Percentiles rank a stretch among this genome's conserved stretches.
Evolutionary conservation across 116 monocot species (phyloP).

Genomic region (Zostera marina): DNA sequence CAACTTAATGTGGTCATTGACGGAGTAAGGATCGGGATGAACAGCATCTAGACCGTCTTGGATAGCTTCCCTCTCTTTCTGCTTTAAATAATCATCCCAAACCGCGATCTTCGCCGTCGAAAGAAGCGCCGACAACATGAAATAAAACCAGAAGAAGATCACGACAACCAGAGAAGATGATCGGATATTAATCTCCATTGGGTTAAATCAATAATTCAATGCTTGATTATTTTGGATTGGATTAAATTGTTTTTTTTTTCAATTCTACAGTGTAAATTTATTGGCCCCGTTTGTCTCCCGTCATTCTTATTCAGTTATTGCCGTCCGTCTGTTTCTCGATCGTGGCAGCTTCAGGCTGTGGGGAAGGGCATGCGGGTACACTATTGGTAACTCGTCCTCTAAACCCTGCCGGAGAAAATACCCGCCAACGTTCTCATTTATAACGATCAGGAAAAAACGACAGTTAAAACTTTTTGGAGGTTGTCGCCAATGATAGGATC

Average conservation of each 20-base stretch:
- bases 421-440: neutral
- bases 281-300: no score
- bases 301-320: no score
- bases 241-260: no score
- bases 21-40: slow-evolving; percentile 25
- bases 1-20: slow-evolving; percentile 24
- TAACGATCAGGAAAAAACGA: neutral
- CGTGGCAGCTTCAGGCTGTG: neutral
- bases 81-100: slow-evolving; percentile 38
- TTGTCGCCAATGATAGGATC: neutral
- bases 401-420: neutral
- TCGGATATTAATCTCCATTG: neutral
- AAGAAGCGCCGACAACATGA: slow-evolving; percentile 6
- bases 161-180: neutral
- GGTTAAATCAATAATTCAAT: neutral
- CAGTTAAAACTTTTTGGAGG: no score
- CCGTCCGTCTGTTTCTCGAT: neutral
- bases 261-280: no score
- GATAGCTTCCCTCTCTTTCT: slow-evolving; percentile 15
- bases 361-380: neutral
- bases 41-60: slow-evolving; percentile 19
- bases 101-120: slow-evolving; percentile 25
- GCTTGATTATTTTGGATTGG: no score
- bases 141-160: slow-evolving; percentile 16
- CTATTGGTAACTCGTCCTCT: neutral